Evolutionary conservation across 1,139 yeast species (phyloP).

Genomic region (Saccharomyces hybrid): DNA sequence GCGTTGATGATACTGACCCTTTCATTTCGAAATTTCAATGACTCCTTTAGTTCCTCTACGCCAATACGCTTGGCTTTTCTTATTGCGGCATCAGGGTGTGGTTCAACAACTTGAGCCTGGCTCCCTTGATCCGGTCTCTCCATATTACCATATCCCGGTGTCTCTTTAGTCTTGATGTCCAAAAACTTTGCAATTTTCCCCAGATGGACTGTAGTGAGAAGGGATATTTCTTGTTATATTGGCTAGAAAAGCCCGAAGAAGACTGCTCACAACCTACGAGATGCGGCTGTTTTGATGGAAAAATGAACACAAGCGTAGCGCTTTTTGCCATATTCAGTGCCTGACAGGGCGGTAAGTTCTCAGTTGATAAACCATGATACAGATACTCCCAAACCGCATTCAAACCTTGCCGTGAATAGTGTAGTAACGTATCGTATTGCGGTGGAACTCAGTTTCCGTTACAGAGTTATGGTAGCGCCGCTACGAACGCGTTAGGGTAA

Average conservation of each 20-base stretch:
- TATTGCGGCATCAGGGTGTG: neutral
- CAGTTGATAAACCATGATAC: neutral
- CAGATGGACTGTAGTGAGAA: too few species aligned
- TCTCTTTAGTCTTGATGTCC: neutral
- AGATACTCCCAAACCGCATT: neutral
- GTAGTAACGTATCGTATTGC: neutral
- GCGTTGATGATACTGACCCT: conserved; percentile 25
- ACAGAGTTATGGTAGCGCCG: neutral
- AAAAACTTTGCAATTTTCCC: neutral
- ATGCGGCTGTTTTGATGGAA: neutral
- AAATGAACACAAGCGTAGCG: neutral
- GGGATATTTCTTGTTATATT: neutral
- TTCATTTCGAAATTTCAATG: conserved; percentile 21
- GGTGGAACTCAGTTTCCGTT: neutral
- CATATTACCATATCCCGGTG: neutral
- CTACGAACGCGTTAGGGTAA: neutral
- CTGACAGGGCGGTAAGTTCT: neutral
- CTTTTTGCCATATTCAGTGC: neutral
- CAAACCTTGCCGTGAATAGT: neutral
- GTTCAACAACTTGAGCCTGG: neutral
- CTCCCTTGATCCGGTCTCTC: neutral
- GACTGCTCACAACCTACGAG: neutral
- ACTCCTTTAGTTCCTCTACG: conserved; percentile 13
- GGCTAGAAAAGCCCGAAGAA: neutral
- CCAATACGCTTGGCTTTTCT: neutral